phyloP scores from a whole-genome alignment of 352 stramenopile genomes.

The Globisporangium cystogenes region DNA sequence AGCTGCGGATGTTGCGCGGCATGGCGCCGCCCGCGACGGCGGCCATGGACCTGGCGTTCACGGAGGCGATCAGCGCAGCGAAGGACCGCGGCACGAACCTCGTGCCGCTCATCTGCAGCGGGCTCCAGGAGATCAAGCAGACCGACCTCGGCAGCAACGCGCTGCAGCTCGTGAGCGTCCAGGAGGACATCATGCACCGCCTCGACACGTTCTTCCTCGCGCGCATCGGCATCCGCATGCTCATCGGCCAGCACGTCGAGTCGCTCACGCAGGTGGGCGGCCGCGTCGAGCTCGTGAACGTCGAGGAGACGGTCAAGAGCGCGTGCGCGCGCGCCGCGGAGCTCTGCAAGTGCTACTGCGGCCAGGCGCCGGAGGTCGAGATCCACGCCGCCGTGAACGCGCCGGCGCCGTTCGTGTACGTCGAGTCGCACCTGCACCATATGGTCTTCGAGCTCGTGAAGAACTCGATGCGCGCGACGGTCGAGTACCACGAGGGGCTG shows the following conservation, averaged over 20 bases:
- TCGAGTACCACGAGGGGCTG: constrained; percentile 91
- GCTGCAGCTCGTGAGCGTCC: constrained; percentile 49
- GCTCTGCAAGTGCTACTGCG: constrained; percentile 55
- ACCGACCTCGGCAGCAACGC: constrained; percentile 61
- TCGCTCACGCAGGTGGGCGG: constrained; percentile 52
- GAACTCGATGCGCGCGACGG: constrained; percentile 97
- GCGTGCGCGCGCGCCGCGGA: constrained; percentile 45
- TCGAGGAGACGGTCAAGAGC: constrained; percentile 56
- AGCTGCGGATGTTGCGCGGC: constrained; percentile 39
- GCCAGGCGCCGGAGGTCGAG: constrained; percentile 45
- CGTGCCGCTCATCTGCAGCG: constrained; percentile 75
- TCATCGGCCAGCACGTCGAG: constrained; percentile 93
- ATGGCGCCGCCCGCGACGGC: constrained; percentile 37
- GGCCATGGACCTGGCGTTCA: constrained; percentile 62
- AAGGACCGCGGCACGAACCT: constrained; percentile 63
- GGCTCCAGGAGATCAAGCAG: constrained; percentile 55
- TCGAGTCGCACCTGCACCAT: constrained; percentile 78
- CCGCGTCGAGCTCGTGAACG: constrained; percentile 66
- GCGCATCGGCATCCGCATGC: constrained; percentile 98
- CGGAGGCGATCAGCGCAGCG: constrained; percentile 40
- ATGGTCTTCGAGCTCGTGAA: constrained; percentile 98
- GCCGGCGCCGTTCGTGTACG: constrained; percentile 70
- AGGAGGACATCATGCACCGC: constrained; percentile 69
- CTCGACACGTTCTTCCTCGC: constrained; percentile 98
- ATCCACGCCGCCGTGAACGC: constrained; percentile 45